phyloP scores from a whole-genome alignment of 108 stramenopile genomes.

The Skeletonema tropicum region DNA sequence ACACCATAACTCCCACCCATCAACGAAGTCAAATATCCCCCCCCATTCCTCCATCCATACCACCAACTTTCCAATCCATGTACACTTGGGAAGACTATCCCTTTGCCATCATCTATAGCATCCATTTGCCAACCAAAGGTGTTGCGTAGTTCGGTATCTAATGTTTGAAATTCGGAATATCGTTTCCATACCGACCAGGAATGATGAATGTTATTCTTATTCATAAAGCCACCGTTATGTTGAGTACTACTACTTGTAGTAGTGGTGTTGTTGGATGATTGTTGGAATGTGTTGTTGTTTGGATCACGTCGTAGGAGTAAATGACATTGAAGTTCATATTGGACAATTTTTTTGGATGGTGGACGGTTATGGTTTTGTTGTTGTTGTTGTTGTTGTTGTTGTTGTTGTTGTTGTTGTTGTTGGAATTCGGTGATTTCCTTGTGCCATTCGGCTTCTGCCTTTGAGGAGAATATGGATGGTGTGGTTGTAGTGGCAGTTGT shows the following conservation, averaged over 20 bases:
- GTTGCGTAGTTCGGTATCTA: conserved; percentile 32
- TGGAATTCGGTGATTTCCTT: background rate
- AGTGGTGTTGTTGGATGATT: background rate
- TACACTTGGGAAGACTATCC: conserved; percentile 29
- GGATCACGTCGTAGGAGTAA: conserved; percentile 22
- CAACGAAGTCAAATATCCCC: conserved; percentile 9
- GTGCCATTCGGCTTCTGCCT: background rate
- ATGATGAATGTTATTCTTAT: conserved; percentile 3
- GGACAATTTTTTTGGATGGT: conserved; percentile 21
- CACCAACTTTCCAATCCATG: conserved; percentile 35
- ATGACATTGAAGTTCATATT: conserved; percentile 44
- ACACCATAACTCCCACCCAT: conserved; percentile 2
- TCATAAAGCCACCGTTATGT: background rate
- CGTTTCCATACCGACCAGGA: conserved; percentile 47
- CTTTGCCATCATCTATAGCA: conserved; percentile 30
- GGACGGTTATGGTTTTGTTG: no score
- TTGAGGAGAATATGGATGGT: background rate
- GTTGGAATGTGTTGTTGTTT: conserved; percentile 3
- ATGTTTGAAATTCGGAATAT: conserved; percentile 31
- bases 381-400: no score
- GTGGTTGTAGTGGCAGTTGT: background rate
- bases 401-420: background rate
- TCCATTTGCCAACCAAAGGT: conserved; percentile 50
- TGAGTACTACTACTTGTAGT: no score
- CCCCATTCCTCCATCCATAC: conserved; percentile 18